Conservation (phyloP, 805 yeast genomes). For the Ogataea naganishii region DNA sequence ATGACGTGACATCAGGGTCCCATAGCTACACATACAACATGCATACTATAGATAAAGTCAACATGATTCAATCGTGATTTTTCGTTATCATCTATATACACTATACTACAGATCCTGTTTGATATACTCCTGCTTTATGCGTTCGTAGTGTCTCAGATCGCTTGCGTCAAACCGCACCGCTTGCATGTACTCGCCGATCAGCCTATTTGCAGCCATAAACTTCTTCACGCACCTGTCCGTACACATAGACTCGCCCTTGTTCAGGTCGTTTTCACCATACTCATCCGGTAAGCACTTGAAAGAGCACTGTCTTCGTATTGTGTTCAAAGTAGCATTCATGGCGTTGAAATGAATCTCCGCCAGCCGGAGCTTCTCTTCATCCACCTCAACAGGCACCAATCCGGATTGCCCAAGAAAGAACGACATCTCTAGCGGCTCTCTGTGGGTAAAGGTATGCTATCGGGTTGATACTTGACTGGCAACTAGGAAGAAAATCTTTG, state of each 20-base stretch:
- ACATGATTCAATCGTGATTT: too few relatives aligned
- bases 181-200: slow-evolving; percentile 47
- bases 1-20: too few relatives aligned
- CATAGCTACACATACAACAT: too few relatives aligned
- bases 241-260: slow-evolving; percentile 78
- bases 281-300: slow-evolving; percentile 78
- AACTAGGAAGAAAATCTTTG: too few relatives aligned
- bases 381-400: slow-evolving; percentile 36
- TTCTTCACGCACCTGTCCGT: slow-evolving; percentile 82
- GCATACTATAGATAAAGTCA: too few relatives aligned
- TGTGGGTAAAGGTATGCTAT: too few relatives aligned
- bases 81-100: too few relatives aligned
- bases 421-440: too few relatives aligned
- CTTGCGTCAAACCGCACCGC: slow-evolving; percentile 36
- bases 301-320: slow-evolving; percentile 54
- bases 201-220: slow-evolving; percentile 63
- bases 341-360: slow-evolving; percentile 68
- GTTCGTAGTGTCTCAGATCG: slow-evolving; percentile 22
- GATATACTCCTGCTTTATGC: slow-evolving; percentile 15
- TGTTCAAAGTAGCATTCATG: slow-evolving; percentile 36
- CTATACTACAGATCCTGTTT: too few relatives aligned
- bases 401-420: slow-evolving; percentile 43
- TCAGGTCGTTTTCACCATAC: slow-evolving; percentile 76
- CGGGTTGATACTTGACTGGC: too few relatives aligned
- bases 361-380: slow-evolving; percentile 49